Evolutionary conservation across 768 basidiomycete genomes (phyloP), one percentile per base, ranked within the genome.

Genomic region (Tricholoma furcatifolium): DNA sequence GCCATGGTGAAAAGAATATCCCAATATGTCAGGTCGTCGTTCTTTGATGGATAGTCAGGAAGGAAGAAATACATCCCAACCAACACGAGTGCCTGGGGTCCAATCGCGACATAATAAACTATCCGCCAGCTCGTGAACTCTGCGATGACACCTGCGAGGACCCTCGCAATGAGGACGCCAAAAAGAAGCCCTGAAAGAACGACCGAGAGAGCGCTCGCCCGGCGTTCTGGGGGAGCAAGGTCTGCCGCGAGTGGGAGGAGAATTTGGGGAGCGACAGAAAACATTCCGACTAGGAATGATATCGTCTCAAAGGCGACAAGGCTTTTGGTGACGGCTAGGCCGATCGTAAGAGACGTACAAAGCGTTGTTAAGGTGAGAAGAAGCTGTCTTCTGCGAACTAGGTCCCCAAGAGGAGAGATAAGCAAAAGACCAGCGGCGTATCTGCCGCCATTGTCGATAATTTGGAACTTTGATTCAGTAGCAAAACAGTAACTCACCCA

Each of bases 21-120:
- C 58, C 73, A 75, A 67, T 93, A 93, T 2, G 82, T 80, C 56
- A 91, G 49, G 42, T 80, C 70, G 18, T 62, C 67, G 62, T 88
- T 87, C 65, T 88, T 92, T 11, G 86, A 80, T 1, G 91, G 92
- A 61, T 88, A 93, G 67, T 95, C 91, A 1, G 91, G 91, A n/a
- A 93, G 69, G 49, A 84, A 58, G 18, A 81, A 65, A 62, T 87
- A 93, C 38, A 83, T 70, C 20, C 86, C 74, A 4, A 77, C 34
- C 7, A 87, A 68, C 11, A 91, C 81, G 21, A 78, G 49, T 51
- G 56, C 70, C 63, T 93, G 92, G 14, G 89, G 70, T 4, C 84
- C 88, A 42, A 91, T 81, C 2, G 88, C 80, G 67, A 91, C 73
- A 69, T 84, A 92, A 63, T 91, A 93, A 27, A 90, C 84, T 31